phyloP scores from a whole-genome alignment of 2,329 filamentous ascomycete species.

The Pseudofabraea citricarpa region DNA sequence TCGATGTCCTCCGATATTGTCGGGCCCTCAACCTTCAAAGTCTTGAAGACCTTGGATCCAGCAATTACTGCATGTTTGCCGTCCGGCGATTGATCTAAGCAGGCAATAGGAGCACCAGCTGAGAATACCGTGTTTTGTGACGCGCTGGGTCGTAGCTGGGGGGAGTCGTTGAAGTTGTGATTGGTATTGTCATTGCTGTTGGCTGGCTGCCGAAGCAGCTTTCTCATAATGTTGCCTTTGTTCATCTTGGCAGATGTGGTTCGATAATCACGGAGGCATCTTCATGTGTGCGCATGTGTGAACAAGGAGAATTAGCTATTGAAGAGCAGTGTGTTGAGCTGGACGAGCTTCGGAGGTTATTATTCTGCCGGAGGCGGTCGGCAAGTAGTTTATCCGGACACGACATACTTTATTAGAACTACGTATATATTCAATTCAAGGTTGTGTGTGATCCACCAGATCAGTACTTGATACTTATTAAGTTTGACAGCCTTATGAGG shows the following conservation, averaged over 20 bases:
- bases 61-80: constrained; percentile 51
- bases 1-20: constrained; percentile 52
- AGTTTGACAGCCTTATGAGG: too few species aligned
- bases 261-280: constrained; percentile 19
- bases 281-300: constrained; percentile 1
- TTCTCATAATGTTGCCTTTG: constrained; percentile 27
- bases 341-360: too few species aligned
- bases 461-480: too few species aligned
- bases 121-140: constrained; percentile 52
- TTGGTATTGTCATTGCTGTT: constrained; percentile 16
- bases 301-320: background rate
- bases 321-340: too few species aligned
- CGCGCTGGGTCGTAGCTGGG: constrained; percentile 26
- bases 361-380: too few species aligned
- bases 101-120: constrained; percentile 48
- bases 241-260: constrained; percentile 21
- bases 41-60: constrained; percentile 58
- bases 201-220: constrained; percentile 22
- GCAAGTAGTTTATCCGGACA: too few species aligned
- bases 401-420: too few species aligned
- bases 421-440: too few species aligned
- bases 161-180: constrained; percentile 15
- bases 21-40: constrained; percentile 43
- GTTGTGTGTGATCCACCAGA: too few species aligned
- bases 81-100: constrained; percentile 54